phyloP scores from a whole-genome alignment of 2,329 filamentous ascomycete genomes.

The Colletotrichum magnum region DNA sequence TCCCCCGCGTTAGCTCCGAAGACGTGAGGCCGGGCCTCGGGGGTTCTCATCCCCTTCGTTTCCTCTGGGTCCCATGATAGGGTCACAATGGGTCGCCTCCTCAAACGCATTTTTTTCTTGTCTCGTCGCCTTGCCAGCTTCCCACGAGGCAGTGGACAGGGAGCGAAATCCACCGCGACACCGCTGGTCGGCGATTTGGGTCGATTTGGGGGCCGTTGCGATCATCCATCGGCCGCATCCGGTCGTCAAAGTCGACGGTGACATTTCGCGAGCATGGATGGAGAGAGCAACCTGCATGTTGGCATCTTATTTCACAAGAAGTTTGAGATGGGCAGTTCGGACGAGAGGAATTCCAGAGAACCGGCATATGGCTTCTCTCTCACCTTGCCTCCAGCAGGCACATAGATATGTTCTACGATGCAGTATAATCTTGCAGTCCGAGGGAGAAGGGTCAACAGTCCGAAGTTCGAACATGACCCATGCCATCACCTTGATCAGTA shows the following conservation, averaged over 20 bases:
- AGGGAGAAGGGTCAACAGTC: background rate
- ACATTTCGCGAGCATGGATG: slow-evolving; percentile 18
- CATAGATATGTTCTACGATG: background rate
- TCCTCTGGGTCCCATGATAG: slow-evolving; percentile 14
- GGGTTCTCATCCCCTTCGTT: slow-evolving; percentile 4
- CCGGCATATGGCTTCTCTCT: too few relatives aligned
- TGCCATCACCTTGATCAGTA: too few relatives aligned
- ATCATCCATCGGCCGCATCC: background rate
- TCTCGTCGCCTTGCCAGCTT: slow-evolving; percentile 21
- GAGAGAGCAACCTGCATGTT: background rate
- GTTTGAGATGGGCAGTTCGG: background rate
- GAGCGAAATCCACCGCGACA: slow-evolving; percentile 19
- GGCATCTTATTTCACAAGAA: slow-evolving; percentile 4
- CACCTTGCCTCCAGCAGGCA: background rate
- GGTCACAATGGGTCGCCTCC: slow-evolving; percentile 21
- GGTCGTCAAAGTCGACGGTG: background rate
- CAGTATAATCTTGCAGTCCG: background rate
- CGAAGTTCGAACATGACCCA: too few relatives aligned
- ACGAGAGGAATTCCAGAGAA: background rate
- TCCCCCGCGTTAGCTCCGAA: slow-evolving; percentile 34
- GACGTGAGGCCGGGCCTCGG: slow-evolving; percentile 7
- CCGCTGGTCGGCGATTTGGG: slow-evolving; percentile 7
- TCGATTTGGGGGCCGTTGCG: slow-evolving; percentile 20
- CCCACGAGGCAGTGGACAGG: slow-evolving; percentile 32
- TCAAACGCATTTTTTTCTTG: slow-evolving; percentile 22